Percentiles rank a stretch among this genome's conserved stretches.
Conservation (phyloP, 352 stramenopile genomes). For the Phytophthora sp. region DNA sequence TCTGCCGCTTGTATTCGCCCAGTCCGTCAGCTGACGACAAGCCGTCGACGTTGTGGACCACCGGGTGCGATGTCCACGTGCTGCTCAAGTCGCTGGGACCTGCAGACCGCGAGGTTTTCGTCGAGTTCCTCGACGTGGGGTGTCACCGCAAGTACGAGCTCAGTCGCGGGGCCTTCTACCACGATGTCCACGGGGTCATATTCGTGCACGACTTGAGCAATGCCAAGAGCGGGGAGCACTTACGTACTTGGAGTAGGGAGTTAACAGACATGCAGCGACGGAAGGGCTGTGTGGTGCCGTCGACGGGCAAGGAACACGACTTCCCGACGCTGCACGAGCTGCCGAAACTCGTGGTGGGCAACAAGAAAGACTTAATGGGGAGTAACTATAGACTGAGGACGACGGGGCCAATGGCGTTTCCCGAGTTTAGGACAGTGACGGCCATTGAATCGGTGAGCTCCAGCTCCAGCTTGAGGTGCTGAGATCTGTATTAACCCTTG, state of each 20-base stretch:
- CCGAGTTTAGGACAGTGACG: conserved; percentile 59
- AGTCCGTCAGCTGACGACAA: conserved; percentile 15
- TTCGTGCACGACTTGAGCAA: conserved; percentile 87
- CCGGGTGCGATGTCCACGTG: conserved; percentile 83
- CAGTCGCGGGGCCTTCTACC: conserved; percentile 82
- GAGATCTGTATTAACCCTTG: not conserved
- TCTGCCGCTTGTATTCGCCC: conserved; percentile 52
- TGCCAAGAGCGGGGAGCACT: conserved; percentile 72
- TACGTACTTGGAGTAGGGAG: conserved; percentile 66
- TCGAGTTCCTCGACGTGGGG: conserved; percentile 88
- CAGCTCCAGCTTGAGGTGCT: not conserved
- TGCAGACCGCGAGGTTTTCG: conserved; percentile 57
- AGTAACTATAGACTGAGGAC: conserved; percentile 18
- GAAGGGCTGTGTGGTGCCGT: conserved; percentile 65
- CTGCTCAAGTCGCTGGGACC: conserved; percentile 42
- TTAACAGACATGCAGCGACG: conserved; percentile 48
- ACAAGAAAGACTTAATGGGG: conserved; percentile 70
- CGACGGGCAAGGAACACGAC: conserved; percentile 33
- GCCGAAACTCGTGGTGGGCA: conserved; percentile 84
- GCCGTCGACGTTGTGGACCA: conserved; percentile 67
- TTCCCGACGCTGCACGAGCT: conserved; percentile 52
- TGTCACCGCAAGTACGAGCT: conserved; percentile 84
- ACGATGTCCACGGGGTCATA: conserved; percentile 82
- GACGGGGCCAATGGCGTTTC: conserved; percentile 35
- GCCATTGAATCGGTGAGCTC: conserved; percentile 61